Base-by-base conservation (phyloP, 495 filamentous ascomycete genomes). In the Eremomyces bilateralis region DNA sequence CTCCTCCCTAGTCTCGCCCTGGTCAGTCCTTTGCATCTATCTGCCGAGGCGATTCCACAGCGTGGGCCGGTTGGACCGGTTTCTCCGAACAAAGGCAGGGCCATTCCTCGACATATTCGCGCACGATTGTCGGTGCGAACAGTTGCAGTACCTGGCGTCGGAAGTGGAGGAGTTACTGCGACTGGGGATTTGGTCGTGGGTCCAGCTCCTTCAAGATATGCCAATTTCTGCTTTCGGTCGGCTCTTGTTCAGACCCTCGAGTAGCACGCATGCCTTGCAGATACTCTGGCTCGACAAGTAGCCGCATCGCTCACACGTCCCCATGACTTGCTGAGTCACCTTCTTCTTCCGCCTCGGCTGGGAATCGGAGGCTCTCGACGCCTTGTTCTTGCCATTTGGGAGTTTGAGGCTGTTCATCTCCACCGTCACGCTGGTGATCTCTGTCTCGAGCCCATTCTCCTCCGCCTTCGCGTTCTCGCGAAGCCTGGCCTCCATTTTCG, bases 281-380 rank as follows among this genome's bases (percentile, higher is more conserved):
- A 93, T 67, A n/a, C 65, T 63, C 52, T 95, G 88, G 48, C 82
- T 92, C 0, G 85, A 93, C 50, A 97, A 75, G 48, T 97, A 97
- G 8, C 88, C 88, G 44, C 88, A 97, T 19, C 69, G 72, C 46
- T 67, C 70, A 48, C 88, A 97, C 43, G 71, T 76, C 3, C 82
- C 76, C 38, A 93, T 62, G n/a, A 67, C 70, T 52, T 95, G 88
- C 3, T 21, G 20, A 12, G 15, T 17, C 44, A 39, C 42, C 40
- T 38, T 42, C 29, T 36, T 43, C 38, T 42, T 42, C 1, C 22
- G 25, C 28, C 27, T 36, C 3, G 33, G 10, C 0, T 27, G 32
- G 40, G 39, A 32, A 32, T 41, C 10, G 4, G 5, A 13, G 13
- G 6, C 12, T 33, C 6, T 12, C 20, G 6, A 20, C 12, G n/a